Evolutionary conservation across 2,329 filamentous ascomycete species (phyloP), one percentile per base, ranked within the genome.

Genomic region (Trichoderma afroharzianum): DNA sequence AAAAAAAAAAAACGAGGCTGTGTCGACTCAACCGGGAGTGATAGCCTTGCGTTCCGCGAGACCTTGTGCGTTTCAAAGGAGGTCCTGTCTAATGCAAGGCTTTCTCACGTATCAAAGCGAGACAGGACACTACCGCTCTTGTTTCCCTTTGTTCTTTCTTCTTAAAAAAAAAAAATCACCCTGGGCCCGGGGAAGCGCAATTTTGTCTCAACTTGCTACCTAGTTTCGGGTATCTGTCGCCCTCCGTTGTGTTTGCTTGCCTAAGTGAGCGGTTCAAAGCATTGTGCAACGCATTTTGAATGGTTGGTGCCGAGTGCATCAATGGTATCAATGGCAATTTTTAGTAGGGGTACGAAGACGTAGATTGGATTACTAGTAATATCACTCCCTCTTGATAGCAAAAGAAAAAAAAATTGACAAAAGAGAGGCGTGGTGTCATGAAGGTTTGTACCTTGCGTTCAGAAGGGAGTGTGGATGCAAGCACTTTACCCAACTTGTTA

Each of bases 391-490:
- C 4, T 3, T 63, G 9, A 11, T 63, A 8, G 11, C 8, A 2
- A 15, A 6, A 21, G 18, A 8, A 24, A 24, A 11, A n/a, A 8
- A 3, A 24, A 43, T n/a, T 15, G 33, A 14, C 3, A 47, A 18
- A 55, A 18, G 9, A 18, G 21, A 30, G 53, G 53, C 53, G n/a
- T 6, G n/a, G 14, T 36, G 9, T n/a, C 47, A 47, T 63, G 26
- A 30, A 43, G 39, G 18, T n/a, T 24, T 53, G 47, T 53, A 55
- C 30, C 15, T 24, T 36, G 30, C 21, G 9, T 39, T 14, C 14
- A 24, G 55, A 66, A 68, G 39, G 53, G 62, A 61, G 62, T 33
- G 50, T 50, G 32, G n/a, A 68, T 68, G 63, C 63, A 71, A 67
- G 63, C 57, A 68, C 55, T 71, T 67, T 62, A 71, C 43, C 24